These are phyloP conservation scores for Canavalia ensiformis DNA, from an alignment of 306 rosid genomes.

Conservation along the genomic window DNA sequence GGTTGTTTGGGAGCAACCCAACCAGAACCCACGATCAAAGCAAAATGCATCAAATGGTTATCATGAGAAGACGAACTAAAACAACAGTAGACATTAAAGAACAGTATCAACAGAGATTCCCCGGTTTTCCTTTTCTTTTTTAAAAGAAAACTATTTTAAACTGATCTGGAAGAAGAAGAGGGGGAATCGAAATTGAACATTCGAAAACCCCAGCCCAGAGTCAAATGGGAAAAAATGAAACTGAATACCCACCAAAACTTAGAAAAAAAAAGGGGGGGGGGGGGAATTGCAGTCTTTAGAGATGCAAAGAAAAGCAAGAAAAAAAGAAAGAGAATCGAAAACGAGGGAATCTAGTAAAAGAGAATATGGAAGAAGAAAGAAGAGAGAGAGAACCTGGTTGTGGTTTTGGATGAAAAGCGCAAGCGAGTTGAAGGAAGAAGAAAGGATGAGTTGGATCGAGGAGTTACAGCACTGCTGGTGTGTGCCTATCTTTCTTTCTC, in stretches of 20 bases:
- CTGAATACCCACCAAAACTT: neutral
- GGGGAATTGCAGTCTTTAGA: neutral
- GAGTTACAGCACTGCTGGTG: neutral
- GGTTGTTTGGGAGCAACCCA: constrained; percentile 1
- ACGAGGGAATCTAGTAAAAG: constrained; percentile 14
- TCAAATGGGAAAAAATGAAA: constrained; percentile 23
- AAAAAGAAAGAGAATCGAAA: constrained; percentile 13
- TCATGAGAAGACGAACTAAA: constrained; percentile 13
- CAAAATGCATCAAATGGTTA: constrained; percentile 12
- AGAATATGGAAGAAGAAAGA: neutral
- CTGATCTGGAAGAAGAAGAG: constrained; percentile 26
- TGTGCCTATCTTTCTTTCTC: constrained; percentile 22
- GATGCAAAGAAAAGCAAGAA: neutral
- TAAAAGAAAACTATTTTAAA: neutral
- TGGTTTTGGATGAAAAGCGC: constrained; percentile 1
- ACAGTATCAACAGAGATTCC: constrained; percentile 23
- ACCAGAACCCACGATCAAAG: constrained; percentile 16
- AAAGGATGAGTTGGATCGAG: constrained; percentile 17
- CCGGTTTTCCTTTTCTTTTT: too few species aligned
- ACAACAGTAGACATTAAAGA: constrained; percentile 20
- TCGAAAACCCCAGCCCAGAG: constrained; percentile 14
- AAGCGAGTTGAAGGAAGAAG: constrained; percentile 12
- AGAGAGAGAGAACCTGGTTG: constrained; percentile 30
- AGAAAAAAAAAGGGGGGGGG: neutral
- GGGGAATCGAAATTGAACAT: constrained; percentile 17